Evolutionary conservation across 257 asterid genomes (phyloP).

Genomic region (Lycium barbarum): DNA sequence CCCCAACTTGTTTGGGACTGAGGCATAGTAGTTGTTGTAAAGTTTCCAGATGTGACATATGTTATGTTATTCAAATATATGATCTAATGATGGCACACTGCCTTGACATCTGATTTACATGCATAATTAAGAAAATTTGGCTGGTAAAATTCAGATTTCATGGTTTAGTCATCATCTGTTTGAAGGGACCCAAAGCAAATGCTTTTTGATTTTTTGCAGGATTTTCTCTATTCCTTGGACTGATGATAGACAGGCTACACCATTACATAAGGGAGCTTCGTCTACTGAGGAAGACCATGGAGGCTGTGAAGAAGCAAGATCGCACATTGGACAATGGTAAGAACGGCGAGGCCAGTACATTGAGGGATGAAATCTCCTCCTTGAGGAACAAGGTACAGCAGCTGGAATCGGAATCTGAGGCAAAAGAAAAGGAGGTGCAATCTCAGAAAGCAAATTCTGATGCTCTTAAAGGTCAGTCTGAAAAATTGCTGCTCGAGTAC

Average conservation of each 20-base stretch:
- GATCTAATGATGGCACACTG: neutral
- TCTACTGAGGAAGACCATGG: conserved; percentile 73
- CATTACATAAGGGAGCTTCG: conserved; percentile 92
- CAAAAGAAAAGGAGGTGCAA: conserved; percentile 39
- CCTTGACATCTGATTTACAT: neutral
- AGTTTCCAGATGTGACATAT: neutral
- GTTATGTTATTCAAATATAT: neutral
- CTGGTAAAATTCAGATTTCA: neutral
- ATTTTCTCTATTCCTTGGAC: conserved; percentile 60
- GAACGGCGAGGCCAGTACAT: conserved; percentile 33
- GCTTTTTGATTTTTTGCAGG: conserved; percentile 64
- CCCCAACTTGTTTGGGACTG: too few relatives aligned
- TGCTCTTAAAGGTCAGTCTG: conserved; percentile 49
- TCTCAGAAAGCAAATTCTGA: conserved; percentile 47
- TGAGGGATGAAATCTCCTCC: conserved; percentile 39
- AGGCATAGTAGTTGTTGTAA: too few relatives aligned
- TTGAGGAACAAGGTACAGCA: conserved; percentile 30
- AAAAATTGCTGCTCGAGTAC: conserved; percentile 46
- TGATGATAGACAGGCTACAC: conserved; percentile 87
- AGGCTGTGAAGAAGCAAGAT: conserved; percentile 67
- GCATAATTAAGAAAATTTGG: neutral
- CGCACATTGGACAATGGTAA: conserved; percentile 38
- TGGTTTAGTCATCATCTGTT: neutral
- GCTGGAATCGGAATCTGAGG: conserved; percentile 42
- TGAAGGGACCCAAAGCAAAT: too few relatives aligned